phyloP scores from a whole-genome alignment of 108 stramenopile species.

The Pseudonitzschia pungens region DNA sequence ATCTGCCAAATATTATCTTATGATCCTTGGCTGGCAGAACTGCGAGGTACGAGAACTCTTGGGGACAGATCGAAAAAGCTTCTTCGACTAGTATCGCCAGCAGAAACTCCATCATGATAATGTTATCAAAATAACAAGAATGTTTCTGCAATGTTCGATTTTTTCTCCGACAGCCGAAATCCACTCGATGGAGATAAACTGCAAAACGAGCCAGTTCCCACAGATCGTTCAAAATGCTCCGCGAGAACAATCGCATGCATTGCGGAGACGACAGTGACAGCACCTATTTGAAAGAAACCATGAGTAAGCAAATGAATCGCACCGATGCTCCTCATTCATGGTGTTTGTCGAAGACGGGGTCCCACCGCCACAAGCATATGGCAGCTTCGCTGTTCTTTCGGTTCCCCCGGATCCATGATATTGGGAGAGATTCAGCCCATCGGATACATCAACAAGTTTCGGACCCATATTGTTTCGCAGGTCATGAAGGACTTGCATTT shows the following conservation, averaged over 20 bases:
- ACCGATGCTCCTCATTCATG: constrained; percentile 41
- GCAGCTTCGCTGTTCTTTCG: constrained; percentile 51
- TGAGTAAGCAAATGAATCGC: constrained; percentile 1
- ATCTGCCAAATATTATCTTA: no score
- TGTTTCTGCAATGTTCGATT: constrained; percentile 30
- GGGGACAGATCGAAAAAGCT: no score
- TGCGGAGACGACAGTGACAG: constrained; percentile 52
- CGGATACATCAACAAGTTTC: constrained; percentile 43
- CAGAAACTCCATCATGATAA: no score
- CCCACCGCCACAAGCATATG: constrained; percentile 54
- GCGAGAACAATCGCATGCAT: constrained; percentile 48
- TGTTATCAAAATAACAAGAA: no score
- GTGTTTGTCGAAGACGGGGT: constrained; percentile 67
- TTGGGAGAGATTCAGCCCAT: constrained; percentile 44
- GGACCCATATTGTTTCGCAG: constrained; percentile 58
- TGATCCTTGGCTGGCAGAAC: no score
- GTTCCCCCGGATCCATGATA: constrained; percentile 59
- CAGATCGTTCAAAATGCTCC: constrained; percentile 59
- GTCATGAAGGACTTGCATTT: constrained; percentile 63
- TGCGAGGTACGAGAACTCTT: no score
- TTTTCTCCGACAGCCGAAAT: constrained; percentile 35
- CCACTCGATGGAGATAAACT: constrained; percentile 55
- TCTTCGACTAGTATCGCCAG: no score
- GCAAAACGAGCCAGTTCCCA: constrained; percentile 44
- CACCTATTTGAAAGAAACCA: neutral